These are phyloP conservation scores for Candolleomyces eurysporus DNA, from an alignment of 768 basidiomycete species.

Conservation along the genomic window DNA sequence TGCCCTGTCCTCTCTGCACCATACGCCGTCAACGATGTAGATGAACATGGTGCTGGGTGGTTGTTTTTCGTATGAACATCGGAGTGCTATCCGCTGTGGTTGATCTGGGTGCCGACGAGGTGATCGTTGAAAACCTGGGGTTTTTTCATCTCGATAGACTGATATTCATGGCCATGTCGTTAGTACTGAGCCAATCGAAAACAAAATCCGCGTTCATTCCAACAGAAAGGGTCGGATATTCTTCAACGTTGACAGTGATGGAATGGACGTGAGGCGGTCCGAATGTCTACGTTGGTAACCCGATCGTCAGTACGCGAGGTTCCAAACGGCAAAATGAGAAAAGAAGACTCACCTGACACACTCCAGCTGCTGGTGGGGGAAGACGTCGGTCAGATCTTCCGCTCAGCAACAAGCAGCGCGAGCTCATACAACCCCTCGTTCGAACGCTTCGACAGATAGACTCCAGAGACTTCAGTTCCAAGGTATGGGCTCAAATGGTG, in stretches of 20 bases:
- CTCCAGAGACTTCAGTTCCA: conserved; percentile 48
- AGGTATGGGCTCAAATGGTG: conserved; percentile 48
- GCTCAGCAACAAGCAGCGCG: conserved; percentile 48
- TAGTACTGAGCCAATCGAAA: neutral
- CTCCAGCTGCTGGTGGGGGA: conserved; percentile 59
- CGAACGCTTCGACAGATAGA: conserved; percentile 52
- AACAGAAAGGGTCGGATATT: conserved; percentile 43
- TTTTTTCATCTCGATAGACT: conserved; percentile 47
- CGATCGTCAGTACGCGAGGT: neutral
- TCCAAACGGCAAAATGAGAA: neutral
- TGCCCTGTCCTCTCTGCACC: no score
- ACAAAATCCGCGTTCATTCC: neutral
- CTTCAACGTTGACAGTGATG: conserved; percentile 51
- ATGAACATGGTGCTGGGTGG: conserved; percentile 55
- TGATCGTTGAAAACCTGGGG: conserved; percentile 43
- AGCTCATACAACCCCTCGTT: conserved; percentile 54
- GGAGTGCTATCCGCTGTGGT: conserved; percentile 47
- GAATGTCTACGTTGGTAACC: conserved; percentile 29
- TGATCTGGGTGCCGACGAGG: conserved; percentile 22
- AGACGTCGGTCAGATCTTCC: conserved; percentile 52
- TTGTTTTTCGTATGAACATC: conserved; percentile 55
- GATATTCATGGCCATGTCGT: conserved; percentile 28
- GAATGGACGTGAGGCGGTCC: conserved; percentile 29
- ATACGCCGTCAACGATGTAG: conserved; percentile 48
- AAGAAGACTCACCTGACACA: conserved; percentile 35